Evolutionary conservation across 768 basidiomycete genomes (phyloP).

Genomic region (Calocybe indica): DNA sequence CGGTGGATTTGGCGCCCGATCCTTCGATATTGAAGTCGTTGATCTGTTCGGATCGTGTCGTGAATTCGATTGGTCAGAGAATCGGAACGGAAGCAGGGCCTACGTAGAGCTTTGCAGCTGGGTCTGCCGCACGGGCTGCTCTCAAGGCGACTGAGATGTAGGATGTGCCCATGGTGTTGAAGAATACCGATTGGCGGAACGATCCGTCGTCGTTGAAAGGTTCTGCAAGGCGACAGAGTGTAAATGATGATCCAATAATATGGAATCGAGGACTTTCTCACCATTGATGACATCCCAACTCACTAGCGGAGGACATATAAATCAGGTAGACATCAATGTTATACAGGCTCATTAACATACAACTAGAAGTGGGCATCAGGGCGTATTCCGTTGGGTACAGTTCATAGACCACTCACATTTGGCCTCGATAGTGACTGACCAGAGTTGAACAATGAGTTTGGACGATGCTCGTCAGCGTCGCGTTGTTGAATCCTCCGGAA

Average conservation of each 20-base stretch:
- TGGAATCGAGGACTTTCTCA: background rate
- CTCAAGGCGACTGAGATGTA: conserved; percentile 37
- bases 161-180: conserved; percentile 27
- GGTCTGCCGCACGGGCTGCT: conserved; percentile 44
- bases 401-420: conserved; percentile 28
- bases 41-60: conserved; percentile 14
- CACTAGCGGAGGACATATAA: conserved; percentile 11
- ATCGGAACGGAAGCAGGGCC: conserved; percentile 1
- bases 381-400: background rate
- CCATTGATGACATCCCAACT: conserved; percentile 41
- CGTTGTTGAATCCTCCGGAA: conserved; percentile 33
- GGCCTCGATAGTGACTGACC: conserved; percentile 47
- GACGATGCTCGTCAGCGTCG: conserved; percentile 36
- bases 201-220: conserved; percentile 44
- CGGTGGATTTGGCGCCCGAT: conserved; percentile 46
- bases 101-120: conserved; percentile 51
- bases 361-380: conserved; percentile 13
- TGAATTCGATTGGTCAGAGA: too few relatives aligned
- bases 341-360: conserved; percentile 23
- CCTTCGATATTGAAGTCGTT: conserved; percentile 38
- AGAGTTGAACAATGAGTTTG: conserved; percentile 42
- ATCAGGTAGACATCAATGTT: conserved; percentile 5
- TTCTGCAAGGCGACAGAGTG: conserved; percentile 10
- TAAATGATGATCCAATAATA: too few relatives aligned
- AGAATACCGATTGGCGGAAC: conserved; percentile 38